A percentile compares a stretch with the other conserved stretches of the same genome.
Evolutionary conservation across 2,329 filamentous ascomycete species (phyloP).

Genomic region (Hypoxylon sp.): DNA sequence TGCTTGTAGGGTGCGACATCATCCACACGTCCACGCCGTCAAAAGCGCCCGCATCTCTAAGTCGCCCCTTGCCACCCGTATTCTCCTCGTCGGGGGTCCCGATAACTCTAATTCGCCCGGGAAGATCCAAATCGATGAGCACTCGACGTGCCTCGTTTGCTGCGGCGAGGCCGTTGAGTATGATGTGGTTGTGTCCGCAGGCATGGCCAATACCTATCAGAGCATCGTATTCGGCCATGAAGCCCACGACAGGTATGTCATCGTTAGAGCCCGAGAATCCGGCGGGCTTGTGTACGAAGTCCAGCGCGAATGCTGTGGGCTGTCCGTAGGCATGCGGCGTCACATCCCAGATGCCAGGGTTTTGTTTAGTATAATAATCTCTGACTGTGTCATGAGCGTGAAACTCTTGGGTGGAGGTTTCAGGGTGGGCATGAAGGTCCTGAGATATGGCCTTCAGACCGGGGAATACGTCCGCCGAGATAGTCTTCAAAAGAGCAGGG

Average conservation of each 20-base stretch:
- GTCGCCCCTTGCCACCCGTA: constrained; percentile 23
- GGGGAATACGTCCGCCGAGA: constrained; percentile 31
- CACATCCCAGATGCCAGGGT: constrained; percentile 27
- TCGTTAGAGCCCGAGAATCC: constrained; percentile 21
- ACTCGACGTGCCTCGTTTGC: constrained; percentile 25
- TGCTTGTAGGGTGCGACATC: constrained; percentile 31
- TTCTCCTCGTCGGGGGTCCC: constrained; percentile 32
- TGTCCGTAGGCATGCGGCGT: constrained; percentile 29
- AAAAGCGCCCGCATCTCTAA: constrained; percentile 27
- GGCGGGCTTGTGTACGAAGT: constrained; percentile 24
- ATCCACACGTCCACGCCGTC: constrained; percentile 31
- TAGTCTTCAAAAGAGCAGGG: constrained; percentile 22
- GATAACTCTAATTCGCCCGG: constrained; percentile 16
- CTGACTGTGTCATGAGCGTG: constrained; percentile 31
- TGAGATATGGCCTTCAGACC: constrained; percentile 21
- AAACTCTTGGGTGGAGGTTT: constrained; percentile 29
- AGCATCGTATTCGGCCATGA: constrained; percentile 35
- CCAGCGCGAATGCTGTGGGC: constrained; percentile 28
- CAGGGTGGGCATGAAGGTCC: constrained; percentile 24
- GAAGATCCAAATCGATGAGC: constrained; percentile 25
- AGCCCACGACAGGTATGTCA: constrained; percentile 24
- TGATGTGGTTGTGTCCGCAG: constrained; percentile 34
- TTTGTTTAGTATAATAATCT: constrained; percentile 25
- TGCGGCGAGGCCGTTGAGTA: constrained; percentile 30
- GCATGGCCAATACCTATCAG: constrained; percentile 31